phyloP scores from a whole-genome alignment of 805 yeast species.

The Lipomyces yamadae region DNA sequence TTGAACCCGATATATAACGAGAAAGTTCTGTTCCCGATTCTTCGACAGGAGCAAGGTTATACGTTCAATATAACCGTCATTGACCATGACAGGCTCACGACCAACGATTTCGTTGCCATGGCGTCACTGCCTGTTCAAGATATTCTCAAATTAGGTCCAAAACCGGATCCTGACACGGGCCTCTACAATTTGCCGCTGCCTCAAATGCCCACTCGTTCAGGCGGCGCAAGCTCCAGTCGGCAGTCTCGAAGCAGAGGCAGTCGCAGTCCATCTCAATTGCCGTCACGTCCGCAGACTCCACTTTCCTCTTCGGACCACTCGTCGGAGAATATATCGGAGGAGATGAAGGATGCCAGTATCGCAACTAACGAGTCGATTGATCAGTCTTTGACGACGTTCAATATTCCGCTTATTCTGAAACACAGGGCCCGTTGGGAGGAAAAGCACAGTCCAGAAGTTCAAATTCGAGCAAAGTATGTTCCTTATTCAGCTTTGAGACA shows the following conservation, averaged over 20 bases:
- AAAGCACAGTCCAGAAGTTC: constrained; percentile 58
- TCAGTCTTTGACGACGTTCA: constrained; percentile 34
- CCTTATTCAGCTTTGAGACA: constrained; percentile 67
- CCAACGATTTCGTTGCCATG: constrained; percentile 79
- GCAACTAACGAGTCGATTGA: constrained; percentile 4
- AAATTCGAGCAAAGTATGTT: constrained; percentile 65
- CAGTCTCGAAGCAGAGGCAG: constrained; percentile 2
- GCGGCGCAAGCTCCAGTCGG: background rate
- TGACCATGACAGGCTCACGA: constrained; percentile 83
- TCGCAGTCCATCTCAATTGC: background rate
- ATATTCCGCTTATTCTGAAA: constrained; percentile 48
- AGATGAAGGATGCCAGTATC: background rate
- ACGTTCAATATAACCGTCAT: constrained; percentile 72
- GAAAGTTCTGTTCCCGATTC: constrained; percentile 75
- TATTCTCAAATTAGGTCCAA: constrained; percentile 47
- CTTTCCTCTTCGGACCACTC: background rate
- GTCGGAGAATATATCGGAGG: background rate
- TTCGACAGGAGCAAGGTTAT: constrained; percentile 66
- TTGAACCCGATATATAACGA: constrained; percentile 83
- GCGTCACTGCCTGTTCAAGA: constrained; percentile 62
- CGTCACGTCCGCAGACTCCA: constrained; percentile 1
- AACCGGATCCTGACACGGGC: constrained; percentile 46
- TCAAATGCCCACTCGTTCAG: background rate
- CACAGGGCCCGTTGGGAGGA: constrained; percentile 42
- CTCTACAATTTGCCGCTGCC: constrained; percentile 40